Evolutionary conservation across 768 basidiomycete genomes (phyloP), one percentile per base, ranked within the genome.

Genomic region (Termitomyces bulborhizus): DNA sequence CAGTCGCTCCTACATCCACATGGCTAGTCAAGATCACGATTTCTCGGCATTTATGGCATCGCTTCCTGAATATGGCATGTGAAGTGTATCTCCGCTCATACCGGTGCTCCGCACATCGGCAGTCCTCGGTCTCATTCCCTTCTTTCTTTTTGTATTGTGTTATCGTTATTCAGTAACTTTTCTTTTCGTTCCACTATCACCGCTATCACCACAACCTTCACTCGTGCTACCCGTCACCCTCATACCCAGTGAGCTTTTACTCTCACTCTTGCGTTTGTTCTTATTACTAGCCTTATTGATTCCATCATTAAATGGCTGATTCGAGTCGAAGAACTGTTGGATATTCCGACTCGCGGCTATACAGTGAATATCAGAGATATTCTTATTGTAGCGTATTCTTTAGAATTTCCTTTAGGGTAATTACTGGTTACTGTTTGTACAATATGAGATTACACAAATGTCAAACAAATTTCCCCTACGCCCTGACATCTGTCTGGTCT

Each of bases 41-140:
- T 72, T 72, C 57, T 72, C 72, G 51, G 63, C 70, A 37, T 70
- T 73, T 67, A 68, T 75, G 67, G 62, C 64, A 56, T 62, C 68
- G n/a, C 58, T 70, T 42, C 67, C 70, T 36, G 66, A 68, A 47
- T 71, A 69, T 55, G 57, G 63, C 46, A 63, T 71, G 46, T 69
- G 56, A 66, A 46, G 48, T 29, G 54, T 36, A 54, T 4, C 50
- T 27, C 61, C 56, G 54, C 46, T 16, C 36, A 31, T n/a, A 44
- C 13, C 37, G 41, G 31, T 9, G 29, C 34, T 26, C 31, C 54
- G 43, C 40, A 36, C 26, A 42, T 41, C 53, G 39, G 36, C 51
- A 18, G 29, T 24, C n/a, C 34, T 44, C 21, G 27, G 5, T 34
- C 15, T 21, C 46, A 16, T 37, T 45, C 21, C 11, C 45, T 49